Evolutionary conservation across 2,329 filamentous ascomycete species (phyloP), one percentile per base, ranked within the genome.

Genomic region (Colletotrichum gigasporum): DNA sequence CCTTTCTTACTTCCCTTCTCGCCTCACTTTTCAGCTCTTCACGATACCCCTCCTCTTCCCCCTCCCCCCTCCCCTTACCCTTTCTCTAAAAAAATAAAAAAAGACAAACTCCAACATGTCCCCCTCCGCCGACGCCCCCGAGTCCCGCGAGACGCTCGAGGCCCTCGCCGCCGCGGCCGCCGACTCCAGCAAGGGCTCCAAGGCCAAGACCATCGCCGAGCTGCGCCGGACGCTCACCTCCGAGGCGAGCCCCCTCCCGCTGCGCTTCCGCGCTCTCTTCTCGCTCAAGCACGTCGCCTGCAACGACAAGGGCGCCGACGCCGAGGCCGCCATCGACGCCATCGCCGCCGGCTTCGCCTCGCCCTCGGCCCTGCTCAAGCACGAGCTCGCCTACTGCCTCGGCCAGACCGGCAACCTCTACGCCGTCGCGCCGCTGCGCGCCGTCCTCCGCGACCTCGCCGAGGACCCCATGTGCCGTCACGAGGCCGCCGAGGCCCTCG

Each of bases 391-490:
- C 24, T 99, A 99, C 81, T 99, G 96, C 75, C 86, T 99, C 2
- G 96, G 96, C 7, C 96, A 99, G 80, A 95, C 92, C 2, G 89
- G 89, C 62, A 93, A 97, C 74, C 78, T 85, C 52, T 89, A 89
- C 45, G 91, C 94, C 0, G 87, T 94, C 9, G 85, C 90, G 9
- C 90, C 89, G 67, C 83, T 99, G 69, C 86, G 90, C 62, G 79
- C 83, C 11, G 93, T 96, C 12, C 83, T 98, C 61, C 86, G 91
- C 69, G 87, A 98, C 77, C 80, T 89, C 67, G 75, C 87, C n/a
- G 93, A 98, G 78, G 94, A 98, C 81, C 80, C 91, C 35, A 99
- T 99, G 94, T 96, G 93, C 78, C 87, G 96, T 70, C 96, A 99
- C 73, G 96, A 99, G 82, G 95, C 96, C 14, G 96, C 95, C 3